phyloP scores from a whole-genome alignment of 495 filamentous ascomycete species.

The Gamarada debralockiae region DNA sequence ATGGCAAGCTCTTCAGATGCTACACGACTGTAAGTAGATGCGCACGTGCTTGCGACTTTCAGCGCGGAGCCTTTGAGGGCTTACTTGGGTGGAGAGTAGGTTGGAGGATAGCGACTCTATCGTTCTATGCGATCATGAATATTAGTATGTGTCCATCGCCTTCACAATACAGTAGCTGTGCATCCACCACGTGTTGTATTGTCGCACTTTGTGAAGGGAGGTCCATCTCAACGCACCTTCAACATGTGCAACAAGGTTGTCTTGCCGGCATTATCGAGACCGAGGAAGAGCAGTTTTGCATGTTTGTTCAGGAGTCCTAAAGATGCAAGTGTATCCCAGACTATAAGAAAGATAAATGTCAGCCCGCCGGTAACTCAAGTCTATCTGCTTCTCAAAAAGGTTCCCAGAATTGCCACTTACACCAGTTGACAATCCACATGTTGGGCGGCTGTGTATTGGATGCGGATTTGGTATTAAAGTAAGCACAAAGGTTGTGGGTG shows the following conservation, averaged over 20 bases:
- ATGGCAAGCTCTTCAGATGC: slow-evolving; percentile 96
- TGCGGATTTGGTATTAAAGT: slow-evolving; percentile 3
- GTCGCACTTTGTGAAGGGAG: slow-evolving; percentile 3
- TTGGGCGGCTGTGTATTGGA: slow-evolving; percentile 25
- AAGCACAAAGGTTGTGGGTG: slow-evolving; percentile 10
- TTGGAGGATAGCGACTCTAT: slow-evolving; percentile 88
- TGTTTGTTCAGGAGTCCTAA: slow-evolving; percentile 96
- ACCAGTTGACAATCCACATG: slow-evolving; percentile 98
- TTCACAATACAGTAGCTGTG: neutral
- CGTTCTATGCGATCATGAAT: slow-evolving; percentile 54
- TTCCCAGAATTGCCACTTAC: slow-evolving; percentile 50
- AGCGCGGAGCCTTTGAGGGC: slow-evolving; percentile 28
- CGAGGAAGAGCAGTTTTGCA: slow-evolving; percentile 88
- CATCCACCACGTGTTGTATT: neutral
- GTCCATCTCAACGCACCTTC: slow-evolving; percentile 59
- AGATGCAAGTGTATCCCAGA: slow-evolving; percentile 87
- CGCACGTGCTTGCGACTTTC: slow-evolving; percentile 12
- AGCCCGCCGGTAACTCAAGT: neutral
- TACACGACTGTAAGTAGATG: slow-evolving; percentile 30
- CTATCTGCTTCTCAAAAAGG: neutral
- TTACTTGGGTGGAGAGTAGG: slow-evolving; percentile 86
- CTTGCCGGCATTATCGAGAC: slow-evolving; percentile 97
- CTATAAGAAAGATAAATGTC: slow-evolving; percentile 41
- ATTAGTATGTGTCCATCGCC: slow-evolving; percentile 8
- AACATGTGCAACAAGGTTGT: slow-evolving; percentile 90